Base-by-base conservation (phyloP, 2,329 filamentous ascomycete species). In the Colletotrichum simmondsii region DNA sequence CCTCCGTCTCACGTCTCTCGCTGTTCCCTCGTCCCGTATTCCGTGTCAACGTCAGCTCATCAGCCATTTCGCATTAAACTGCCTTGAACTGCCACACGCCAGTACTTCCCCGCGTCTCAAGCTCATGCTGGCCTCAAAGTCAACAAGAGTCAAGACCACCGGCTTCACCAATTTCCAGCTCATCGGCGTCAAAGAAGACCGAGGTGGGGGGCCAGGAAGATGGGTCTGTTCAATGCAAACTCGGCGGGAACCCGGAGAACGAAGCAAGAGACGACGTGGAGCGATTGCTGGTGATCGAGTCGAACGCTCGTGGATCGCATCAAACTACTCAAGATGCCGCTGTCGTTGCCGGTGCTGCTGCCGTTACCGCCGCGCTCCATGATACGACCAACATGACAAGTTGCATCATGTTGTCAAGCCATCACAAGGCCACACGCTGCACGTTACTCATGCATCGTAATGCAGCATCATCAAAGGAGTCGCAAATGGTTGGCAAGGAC, bases 381-480 rank as follows among this genome's bases (percentile, higher is more conserved):
- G 59, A 22, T 66, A 67, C 63, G 54, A 46, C 26, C 42, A 46
- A 42, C 68, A 60, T 53, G 65, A 53, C 65, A 53, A n/a, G 58
- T 53, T 32, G 58, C 54, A n/a, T 60, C 60, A 49, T 65, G 70
- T 60, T 49, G 46, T 35, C 32, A 65, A 58, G 64, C 58, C 30
- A 57, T 64, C 69, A 65, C 49, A 64, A 62, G 66, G 67, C 54
- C 63, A 52, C 42, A 57, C 62, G 30, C 52, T 65, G 74, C 74
- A 75, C 65, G 54, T 56, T 71, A 32, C 49, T 74, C 61, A 72
- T 75, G 74, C 74, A 69, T 46, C 56, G 37, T 56, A 30, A 65
- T 66, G 74, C 74, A 75, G 66, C 62, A 26, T 59, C 35, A 32
- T 57, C 19, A 74, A 59, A 56, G 14, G n/a, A 59, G 42, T 58